Conservation (phyloP, 1,139 yeast genomes). For the Nakaseomyces kungkrabaensis region DNA sequence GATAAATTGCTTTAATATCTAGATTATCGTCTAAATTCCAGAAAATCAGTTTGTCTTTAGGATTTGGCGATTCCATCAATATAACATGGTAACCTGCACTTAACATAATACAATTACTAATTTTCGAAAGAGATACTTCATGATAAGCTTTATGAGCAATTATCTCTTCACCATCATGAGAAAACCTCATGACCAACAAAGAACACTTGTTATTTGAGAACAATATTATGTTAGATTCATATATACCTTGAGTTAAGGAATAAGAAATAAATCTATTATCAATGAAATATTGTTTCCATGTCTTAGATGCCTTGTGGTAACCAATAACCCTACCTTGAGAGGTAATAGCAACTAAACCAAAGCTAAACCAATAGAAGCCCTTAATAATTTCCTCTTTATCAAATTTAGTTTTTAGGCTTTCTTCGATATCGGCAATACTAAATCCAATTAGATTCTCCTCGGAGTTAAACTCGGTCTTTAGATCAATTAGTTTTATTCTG, state of each 20-base stretch:
- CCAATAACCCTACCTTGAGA: constrained; percentile 48
- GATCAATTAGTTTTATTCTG: constrained; percentile 52
- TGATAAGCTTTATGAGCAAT: constrained; percentile 10
- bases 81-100: constrained; percentile 30
- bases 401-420: constrained; percentile 26
- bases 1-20: constrained; percentile 17
- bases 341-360: constrained; percentile 46
- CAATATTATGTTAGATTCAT: constrained; percentile 33
- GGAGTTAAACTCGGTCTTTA: constrained; percentile 28
- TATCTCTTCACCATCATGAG: constrained; percentile 19
- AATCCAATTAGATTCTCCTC: constrained; percentile 27
- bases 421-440: constrained; percentile 31
- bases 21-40: constrained; percentile 28
- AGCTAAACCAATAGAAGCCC: constrained; percentile 42
- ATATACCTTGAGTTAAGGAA: constrained; percentile 43
- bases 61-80: constrained; percentile 60
- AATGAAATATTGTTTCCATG: constrained; percentile 31
- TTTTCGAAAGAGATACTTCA: constrained; percentile 33
- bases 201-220: constrained; percentile 48
- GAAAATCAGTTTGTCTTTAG: constrained; percentile 37
- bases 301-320: constrained; percentile 21
- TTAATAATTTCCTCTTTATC: constrained; percentile 50
- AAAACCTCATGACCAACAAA: constrained; percentile 38
- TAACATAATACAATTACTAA: constrained; percentile 43
- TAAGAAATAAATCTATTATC: constrained; percentile 37